phyloP scores from a whole-genome alignment of 1,284 basidiomycete genomes.

The Ustilago tritici region DNA sequence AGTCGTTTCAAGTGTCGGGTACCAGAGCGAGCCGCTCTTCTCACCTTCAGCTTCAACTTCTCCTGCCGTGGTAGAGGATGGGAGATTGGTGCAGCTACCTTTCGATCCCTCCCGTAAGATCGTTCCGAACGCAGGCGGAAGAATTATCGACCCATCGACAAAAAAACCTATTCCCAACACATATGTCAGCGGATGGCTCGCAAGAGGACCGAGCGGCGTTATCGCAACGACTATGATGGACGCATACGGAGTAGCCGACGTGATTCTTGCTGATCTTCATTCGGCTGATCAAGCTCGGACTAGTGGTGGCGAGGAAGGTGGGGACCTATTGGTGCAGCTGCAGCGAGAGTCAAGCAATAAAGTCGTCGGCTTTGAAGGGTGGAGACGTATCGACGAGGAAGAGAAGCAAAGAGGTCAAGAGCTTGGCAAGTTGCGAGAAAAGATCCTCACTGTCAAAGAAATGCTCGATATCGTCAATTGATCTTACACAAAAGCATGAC shows the following conservation, averaged over 20 bases:
- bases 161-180: slow-evolving; percentile 73
- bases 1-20: slow-evolving; percentile 89
- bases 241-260: slow-evolving; percentile 83
- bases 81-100: slow-evolving; percentile 25
- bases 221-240: slow-evolving; percentile 94
- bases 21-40: slow-evolving; percentile 77
- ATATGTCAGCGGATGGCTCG: slow-evolving; percentile 96
- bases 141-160: slow-evolving; percentile 59
- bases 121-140: slow-evolving; percentile 62
- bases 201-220: slow-evolving; percentile 90
- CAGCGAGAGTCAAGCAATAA: slow-evolving; percentile 8
- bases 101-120: slow-evolving; percentile 31
- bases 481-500: background rate
- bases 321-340: slow-evolving; percentile 26
- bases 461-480: slow-evolving; percentile 46
- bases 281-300: slow-evolving; percentile 1
- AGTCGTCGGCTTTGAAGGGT: slow-evolving; percentile 77
- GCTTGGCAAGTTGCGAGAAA: slow-evolving; percentile 80
- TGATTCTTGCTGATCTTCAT: slow-evolving; percentile 75
- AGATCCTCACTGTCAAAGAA: slow-evolving; percentile 72
- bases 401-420: slow-evolving; percentile 76
- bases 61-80: slow-evolving; percentile 6
- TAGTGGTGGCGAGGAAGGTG: background rate
- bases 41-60: background rate
- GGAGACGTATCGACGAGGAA: slow-evolving; percentile 78